Evolutionary conservation across 805 yeast species (phyloP).

Genomic region (Candida patagonica): DNA sequence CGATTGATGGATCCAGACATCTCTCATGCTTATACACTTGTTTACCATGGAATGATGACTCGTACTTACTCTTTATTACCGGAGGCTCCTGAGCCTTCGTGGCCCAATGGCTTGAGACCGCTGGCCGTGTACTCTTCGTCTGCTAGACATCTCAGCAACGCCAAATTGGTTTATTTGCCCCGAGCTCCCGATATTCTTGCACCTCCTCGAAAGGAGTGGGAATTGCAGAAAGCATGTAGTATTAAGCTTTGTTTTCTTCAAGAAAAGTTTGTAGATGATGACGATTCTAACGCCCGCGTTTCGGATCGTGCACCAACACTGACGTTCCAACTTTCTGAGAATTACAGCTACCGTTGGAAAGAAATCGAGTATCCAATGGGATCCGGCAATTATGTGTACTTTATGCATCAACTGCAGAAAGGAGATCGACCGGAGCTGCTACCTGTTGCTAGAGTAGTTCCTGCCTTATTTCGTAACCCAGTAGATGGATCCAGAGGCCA

Average conservation of each 20-base stretch:
- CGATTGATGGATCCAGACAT: slow-evolving; percentile 6
- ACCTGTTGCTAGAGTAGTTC: slow-evolving; percentile 15
- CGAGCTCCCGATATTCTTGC: slow-evolving; percentile 4
- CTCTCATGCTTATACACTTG: slow-evolving; percentile 14
- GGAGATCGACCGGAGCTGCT: not conserved
- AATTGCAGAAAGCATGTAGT: slow-evolving; percentile 13
- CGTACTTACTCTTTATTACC: slow-evolving; percentile 22
- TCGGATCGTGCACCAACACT: not conserved
- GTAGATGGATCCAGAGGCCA: slow-evolving; percentile 15
- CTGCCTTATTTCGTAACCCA: slow-evolving; percentile 17
- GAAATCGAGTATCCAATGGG: slow-evolving; percentile 8
- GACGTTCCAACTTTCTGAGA: slow-evolving; percentile 3
- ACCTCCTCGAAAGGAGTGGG: slow-evolving; percentile 5
- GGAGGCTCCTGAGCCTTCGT: slow-evolving; percentile 5
- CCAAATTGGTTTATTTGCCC: slow-evolving; percentile 16
- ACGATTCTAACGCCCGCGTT: not conserved
- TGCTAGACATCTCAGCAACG: slow-evolving; percentile 13
- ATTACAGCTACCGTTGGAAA: slow-evolving; percentile 9
- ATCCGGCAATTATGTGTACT: slow-evolving; percentile 9
- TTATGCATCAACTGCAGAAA: slow-evolving; percentile 18
- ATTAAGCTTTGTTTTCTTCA: slow-evolving; percentile 3
- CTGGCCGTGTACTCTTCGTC: slow-evolving; percentile 17
- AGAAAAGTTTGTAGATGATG: not conserved
- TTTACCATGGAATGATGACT: slow-evolving; percentile 19
- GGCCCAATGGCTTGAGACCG: slow-evolving; percentile 16